phyloP scores from a whole-genome alignment of 768 basidiomycete genomes.

The Phanerochaete sordida region DNA sequence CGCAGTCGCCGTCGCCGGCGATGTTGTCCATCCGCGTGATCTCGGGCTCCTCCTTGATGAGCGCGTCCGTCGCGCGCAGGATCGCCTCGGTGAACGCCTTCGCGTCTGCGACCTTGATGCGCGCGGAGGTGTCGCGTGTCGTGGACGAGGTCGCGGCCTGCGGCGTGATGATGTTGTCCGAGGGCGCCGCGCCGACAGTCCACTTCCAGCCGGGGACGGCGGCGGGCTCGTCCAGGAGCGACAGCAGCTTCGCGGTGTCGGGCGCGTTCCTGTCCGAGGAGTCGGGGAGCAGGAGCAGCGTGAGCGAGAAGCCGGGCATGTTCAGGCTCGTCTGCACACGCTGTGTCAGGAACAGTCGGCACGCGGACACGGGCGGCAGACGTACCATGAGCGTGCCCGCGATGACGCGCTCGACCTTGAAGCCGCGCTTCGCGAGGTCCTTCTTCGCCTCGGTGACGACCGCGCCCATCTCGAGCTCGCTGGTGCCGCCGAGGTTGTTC shows the following conservation, averaged over 20 bases:
- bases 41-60: slow-evolving; percentile 80
- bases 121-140: background rate
- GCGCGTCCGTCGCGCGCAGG: slow-evolving; percentile 54
- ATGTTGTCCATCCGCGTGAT: slow-evolving; percentile 91
- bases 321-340: slow-evolving; percentile 73
- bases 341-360: background rate
- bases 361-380: background rate
- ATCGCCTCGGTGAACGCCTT: slow-evolving; percentile 53
- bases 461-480: slow-evolving; percentile 75
- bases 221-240: slow-evolving; percentile 62
- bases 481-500: slow-evolving; percentile 86
- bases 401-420: slow-evolving; percentile 60
- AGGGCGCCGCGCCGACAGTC: slow-evolving; percentile 48
- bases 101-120: slow-evolving; percentile 39
- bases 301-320: slow-evolving; percentile 90
- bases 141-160: slow-evolving; percentile 1
- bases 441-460: slow-evolving; percentile 60
- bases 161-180: slow-evolving; percentile 11
- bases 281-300: slow-evolving; percentile 70
- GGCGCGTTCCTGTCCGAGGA: slow-evolving; percentile 36
- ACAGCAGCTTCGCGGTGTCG: slow-evolving; percentile 41
- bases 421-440: slow-evolving; percentile 51
- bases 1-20: slow-evolving; percentile 86
- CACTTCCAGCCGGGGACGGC: slow-evolving; percentile 86
- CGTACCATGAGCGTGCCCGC: slow-evolving; percentile 85